Conservation (phyloP, 2,329 filamentous ascomycete genomes). For the Trichoderma arundinaceum region DNA sequence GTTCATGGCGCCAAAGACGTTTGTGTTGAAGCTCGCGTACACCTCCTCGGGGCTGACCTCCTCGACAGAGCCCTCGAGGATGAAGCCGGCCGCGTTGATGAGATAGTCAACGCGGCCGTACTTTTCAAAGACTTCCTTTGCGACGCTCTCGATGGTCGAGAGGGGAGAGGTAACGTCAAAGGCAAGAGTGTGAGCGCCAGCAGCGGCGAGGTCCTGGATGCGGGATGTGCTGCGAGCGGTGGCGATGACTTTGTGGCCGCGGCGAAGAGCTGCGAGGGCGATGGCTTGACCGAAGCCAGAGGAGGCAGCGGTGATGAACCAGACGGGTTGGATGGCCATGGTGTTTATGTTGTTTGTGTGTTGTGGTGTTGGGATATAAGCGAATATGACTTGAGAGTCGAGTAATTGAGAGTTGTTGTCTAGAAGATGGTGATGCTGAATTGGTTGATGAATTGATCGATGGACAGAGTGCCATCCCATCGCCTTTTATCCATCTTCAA, state of each 20-base stretch:
- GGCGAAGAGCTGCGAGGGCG: conserved; percentile 49
- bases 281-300: conserved; percentile 58
- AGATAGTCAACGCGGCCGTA: conserved; percentile 54
- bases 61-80: conserved; percentile 51
- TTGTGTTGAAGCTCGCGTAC: conserved; percentile 54
- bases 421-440: neutral
- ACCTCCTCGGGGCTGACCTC: conserved; percentile 48
- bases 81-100: conserved; percentile 55
- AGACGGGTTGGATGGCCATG: conserved; percentile 45
- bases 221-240: conserved; percentile 52
- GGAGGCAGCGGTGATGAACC: conserved; percentile 60
- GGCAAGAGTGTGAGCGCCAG: conserved; percentile 50
- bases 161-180: conserved; percentile 55
- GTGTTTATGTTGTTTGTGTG: neutral
- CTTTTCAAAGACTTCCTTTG: conserved; percentile 43
- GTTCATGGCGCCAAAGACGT: conserved; percentile 59
- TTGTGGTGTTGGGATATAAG: neutral
- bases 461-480: neutral
- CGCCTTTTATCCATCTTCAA: neutral
- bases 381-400: neutral
- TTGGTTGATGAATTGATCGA: neutral
- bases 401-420: neutral
- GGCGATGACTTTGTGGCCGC: conserved; percentile 57
- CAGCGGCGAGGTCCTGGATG: conserved; percentile 49
- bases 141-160: conserved; percentile 43